A percentile compares a stretch with the other conserved stretches of the same genome.
Evolutionary conservation across 257 asterid genomes (phyloP).

Genomic region (Solanum appendiculatum): DNA sequence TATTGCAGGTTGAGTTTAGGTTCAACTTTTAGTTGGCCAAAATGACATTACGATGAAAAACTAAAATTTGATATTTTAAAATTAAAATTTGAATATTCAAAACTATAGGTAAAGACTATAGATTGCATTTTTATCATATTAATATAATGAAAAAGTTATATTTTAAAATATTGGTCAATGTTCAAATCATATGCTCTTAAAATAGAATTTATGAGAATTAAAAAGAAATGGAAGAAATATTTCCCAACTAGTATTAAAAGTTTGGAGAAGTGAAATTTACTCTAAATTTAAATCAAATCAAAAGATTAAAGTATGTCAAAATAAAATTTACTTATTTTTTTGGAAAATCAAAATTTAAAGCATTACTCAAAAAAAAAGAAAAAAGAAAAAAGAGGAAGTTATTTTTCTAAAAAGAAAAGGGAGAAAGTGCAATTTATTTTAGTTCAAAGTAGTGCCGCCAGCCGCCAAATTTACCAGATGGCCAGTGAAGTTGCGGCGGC

Average conservation of each 20-base stretch:
- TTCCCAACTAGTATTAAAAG: background rate
- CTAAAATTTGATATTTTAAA: too few species aligned
- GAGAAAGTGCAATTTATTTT: background rate
- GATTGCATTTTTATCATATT: too few species aligned
- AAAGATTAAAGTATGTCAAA: background rate
- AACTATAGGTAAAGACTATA: too few species aligned
- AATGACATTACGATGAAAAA: too few species aligned
- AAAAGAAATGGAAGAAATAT: too few species aligned
- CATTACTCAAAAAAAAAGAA: background rate
- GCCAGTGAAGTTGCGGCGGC: conserved; percentile 20
- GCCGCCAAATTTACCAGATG: conserved; percentile 6
- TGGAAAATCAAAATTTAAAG: background rate
- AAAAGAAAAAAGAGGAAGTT: background rate
- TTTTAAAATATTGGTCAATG: too few species aligned
- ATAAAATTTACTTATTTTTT: background rate
- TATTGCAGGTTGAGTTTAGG: background rate
- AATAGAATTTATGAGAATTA: too few species aligned
- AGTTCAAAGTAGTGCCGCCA: conserved; percentile 10
- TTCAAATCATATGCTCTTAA: rapidly evolving
- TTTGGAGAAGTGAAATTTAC: background rate
- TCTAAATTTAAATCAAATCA: background rate
- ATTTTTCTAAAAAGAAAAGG: background rate
- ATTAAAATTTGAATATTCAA: too few species aligned
- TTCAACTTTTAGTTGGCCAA: background rate
- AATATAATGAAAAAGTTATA: too few species aligned